phyloP scores from a whole-genome alignment of 225 moss, liverwort and hornwort genomes.

The Antitrichia curtipendula region DNA sequence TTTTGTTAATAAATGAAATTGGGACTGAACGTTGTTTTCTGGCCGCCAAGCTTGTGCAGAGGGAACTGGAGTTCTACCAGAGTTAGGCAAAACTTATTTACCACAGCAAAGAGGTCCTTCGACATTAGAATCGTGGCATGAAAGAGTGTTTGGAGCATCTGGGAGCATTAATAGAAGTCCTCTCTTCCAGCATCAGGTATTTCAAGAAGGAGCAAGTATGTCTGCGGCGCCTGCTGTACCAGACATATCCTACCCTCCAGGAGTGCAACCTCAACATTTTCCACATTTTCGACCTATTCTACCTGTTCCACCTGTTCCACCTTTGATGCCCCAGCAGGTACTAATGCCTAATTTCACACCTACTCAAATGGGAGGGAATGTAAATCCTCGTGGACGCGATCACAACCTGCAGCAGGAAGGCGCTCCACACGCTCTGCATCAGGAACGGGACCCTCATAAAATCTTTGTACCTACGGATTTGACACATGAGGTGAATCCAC shows the following conservation, averaged over 20 bases:
- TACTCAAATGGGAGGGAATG: background rate
- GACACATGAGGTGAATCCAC: background rate
- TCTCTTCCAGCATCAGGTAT: background rate
- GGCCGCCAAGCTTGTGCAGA: background rate
- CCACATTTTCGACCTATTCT: background rate
- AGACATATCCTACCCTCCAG: conserved; percentile 1
- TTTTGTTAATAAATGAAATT: background rate
- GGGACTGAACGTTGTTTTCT: background rate
- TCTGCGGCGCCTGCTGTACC: background rate
- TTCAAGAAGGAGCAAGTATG: background rate
- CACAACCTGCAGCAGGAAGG: background rate
- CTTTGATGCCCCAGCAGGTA: background rate
- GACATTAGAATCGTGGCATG: background rate
- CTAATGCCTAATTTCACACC: background rate
- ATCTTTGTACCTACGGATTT: background rate
- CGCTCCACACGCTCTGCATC: background rate
- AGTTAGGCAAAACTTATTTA: background rate
- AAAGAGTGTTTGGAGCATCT: background rate
- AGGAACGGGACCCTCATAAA: background rate
- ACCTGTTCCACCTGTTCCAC: background rate
- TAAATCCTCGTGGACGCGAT: background rate
- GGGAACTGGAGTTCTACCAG: background rate
- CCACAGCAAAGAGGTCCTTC: background rate
- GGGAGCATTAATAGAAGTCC: background rate
- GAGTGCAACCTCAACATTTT: background rate